Evolutionary conservation across 2,329 filamentous ascomycete species (phyloP).

Genomic region (Nigrograna mackinnonii): DNA sequence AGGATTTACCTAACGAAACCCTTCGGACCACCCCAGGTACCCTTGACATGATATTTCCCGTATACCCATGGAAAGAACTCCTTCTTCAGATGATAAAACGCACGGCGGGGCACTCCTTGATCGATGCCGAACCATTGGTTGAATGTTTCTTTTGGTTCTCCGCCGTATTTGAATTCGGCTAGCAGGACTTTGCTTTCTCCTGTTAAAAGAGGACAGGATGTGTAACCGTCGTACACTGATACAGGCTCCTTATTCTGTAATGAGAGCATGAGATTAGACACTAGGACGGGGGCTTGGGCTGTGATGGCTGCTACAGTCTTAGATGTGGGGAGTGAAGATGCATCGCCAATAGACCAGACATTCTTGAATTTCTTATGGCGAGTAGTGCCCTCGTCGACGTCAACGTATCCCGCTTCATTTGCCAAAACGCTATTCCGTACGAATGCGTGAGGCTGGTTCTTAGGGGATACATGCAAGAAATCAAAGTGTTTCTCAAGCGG

Average conservation of each 20-base stretch:
- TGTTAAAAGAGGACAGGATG: slow-evolving; percentile 42
- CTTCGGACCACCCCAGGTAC: slow-evolving; percentile 64
- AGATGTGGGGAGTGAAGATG: slow-evolving; percentile 40
- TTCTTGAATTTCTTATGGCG: slow-evolving; percentile 43
- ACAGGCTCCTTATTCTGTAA: slow-evolving; percentile 28
- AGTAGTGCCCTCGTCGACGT: slow-evolving; percentile 37
- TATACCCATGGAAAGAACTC: slow-evolving; percentile 72
- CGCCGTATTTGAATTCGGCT: slow-evolving; percentile 68
- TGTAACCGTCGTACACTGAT: slow-evolving; percentile 42
- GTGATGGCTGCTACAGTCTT: slow-evolving; percentile 46
- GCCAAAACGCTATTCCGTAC: slow-evolving; percentile 38
- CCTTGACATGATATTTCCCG: slow-evolving; percentile 62
- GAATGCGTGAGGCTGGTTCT: slow-evolving; percentile 42
- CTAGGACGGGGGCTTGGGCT: slow-evolving; percentile 38
- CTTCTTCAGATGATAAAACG: slow-evolving; percentile 67
- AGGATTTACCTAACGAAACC: slow-evolving; percentile 46
- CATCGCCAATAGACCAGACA: slow-evolving; percentile 44
- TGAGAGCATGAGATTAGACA: slow-evolving; percentile 35
- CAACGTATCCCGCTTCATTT: slow-evolving; percentile 41
- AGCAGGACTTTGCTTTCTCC: slow-evolving; percentile 66
- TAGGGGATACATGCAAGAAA: slow-evolving; percentile 42
- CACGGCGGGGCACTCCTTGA: slow-evolving; percentile 58
- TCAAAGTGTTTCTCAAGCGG: slow-evolving; percentile 38
- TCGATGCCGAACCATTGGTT: slow-evolving; percentile 58
- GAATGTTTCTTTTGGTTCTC: slow-evolving; percentile 67